Evolutionary conservation across 306 rosid species (phyloP), one percentile per base, ranked within the genome.

Genomic region (Inga leiocalycina): DNA sequence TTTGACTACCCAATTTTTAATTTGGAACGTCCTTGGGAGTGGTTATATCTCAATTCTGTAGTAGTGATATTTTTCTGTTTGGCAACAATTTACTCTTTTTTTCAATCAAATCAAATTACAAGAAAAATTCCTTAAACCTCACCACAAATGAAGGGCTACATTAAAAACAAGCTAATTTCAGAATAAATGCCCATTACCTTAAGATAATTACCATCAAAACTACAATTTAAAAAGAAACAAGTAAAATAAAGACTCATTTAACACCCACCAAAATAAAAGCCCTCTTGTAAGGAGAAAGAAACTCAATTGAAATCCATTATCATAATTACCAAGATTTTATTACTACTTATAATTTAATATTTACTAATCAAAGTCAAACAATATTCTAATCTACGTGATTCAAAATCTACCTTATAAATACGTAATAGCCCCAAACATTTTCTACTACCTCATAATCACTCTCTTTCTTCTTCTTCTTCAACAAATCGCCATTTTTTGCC

Each of bases 381-480:
- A 30, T 12, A 4, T 24, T 62, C 8, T 24, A 30, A 13, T 64
- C 39, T 30, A 30, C 2, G 14, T 82, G 79, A 75, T 57, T 45
- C 72, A 86, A 32, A 80, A 80, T 83, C 78, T 48, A 52, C 19
- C n/a, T 14, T 77, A 57, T 80, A 59, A 59, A 39, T 10, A 62
- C 8, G 30, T 19, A 1, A 39, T 66, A 15, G 1, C n/a, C 22
- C 35, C 17, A 11, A 35, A 3, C 73, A 35, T 68, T 43, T 39
- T 69, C 1, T 30, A 11, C 39, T 5, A 11, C 20, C 11, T 1
- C 24, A 37, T 4, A 15, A 61, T 5, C 35, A 7, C n/a, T 49
- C 52, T 48, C 14, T 48, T 48, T 48, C 44, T 7, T 14, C 49
- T 74, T 30, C 22, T 20, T n/a, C 24, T 74, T 17, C 39, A 37